Evolutionary conservation across 257 asterid genomes (phyloP).

Genomic region (Fraxinus americana): DNA sequence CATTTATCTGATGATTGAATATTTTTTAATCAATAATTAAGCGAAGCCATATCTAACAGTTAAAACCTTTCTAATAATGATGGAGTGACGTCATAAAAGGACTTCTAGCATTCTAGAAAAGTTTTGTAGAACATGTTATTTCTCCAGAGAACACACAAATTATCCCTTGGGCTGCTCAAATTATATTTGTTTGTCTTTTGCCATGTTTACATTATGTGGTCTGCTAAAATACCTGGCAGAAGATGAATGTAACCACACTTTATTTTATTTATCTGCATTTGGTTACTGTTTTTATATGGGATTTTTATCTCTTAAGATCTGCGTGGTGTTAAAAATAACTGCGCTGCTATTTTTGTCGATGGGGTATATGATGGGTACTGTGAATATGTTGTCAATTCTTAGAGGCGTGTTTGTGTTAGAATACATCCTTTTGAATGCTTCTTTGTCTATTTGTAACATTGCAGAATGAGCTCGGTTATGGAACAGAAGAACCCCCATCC

Average conservation of each 20-base stretch:
- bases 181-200: not conserved
- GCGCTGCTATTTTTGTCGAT: not conserved
- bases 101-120: not conserved
- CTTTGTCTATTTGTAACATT: not conserved
- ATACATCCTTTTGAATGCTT: not conserved
- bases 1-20: not conserved
- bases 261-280: no score
- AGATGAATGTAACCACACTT: not conserved
- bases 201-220: not conserved
- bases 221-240: not conserved
- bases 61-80: not conserved
- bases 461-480: conserved; percentile 65
- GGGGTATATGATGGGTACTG: no score
- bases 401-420: not conserved
- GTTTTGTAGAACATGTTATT: not conserved
- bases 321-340: no score
- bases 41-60: not conserved
- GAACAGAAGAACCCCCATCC: conserved; percentile 57
- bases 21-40: not conserved
- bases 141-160: not conserved
- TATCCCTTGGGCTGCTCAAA: not conserved
- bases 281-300: not conserved
- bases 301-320: not conserved
- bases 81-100: not conserved
- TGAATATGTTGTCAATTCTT: not conserved